Conservation (phyloP, 1,139 yeast species). For the Hanseniaspora gamundiae region DNA sequence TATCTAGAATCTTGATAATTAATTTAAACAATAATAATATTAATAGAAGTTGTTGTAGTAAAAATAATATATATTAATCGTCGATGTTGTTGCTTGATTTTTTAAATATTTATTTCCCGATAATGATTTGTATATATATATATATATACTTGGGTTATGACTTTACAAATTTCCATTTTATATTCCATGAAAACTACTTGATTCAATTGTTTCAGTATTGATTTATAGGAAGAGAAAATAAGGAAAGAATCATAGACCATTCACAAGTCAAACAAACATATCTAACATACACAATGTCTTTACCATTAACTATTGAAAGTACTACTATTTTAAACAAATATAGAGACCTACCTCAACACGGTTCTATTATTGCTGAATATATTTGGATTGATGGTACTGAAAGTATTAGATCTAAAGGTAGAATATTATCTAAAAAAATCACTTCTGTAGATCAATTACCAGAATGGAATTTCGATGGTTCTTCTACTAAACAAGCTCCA, state of each 20-base stretch:
- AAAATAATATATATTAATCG: too few relatives aligned
- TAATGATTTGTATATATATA: too few relatives aligned
- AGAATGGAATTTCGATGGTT: constrained; percentile 99
- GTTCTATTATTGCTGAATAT: constrained; percentile 86
- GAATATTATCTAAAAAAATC: constrained; percentile 63
- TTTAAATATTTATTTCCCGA: too few relatives aligned
- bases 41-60: constrained; percentile 23
- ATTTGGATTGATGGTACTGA: constrained; percentile 96
- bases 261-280: not conserved
- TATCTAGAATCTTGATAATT: too few relatives aligned
- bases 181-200: too few relatives aligned
- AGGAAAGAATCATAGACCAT: not conserved
- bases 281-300: constrained; percentile 24
- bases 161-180: too few relatives aligned
- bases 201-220: too few relatives aligned
- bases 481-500: constrained; percentile 97
- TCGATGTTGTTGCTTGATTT: too few relatives aligned
- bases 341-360: constrained; percentile 72
- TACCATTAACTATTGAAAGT: constrained; percentile 42
- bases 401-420: constrained; percentile 87
- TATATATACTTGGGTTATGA: too few relatives aligned
- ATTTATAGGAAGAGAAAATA: too few relatives aligned
- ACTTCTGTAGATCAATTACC: constrained; percentile 75
- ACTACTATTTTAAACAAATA: constrained; percentile 73
- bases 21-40: too few relatives aligned